Conservation (phyloP, 164 flowering plant species). For the Houttuynia cordata region DNA sequence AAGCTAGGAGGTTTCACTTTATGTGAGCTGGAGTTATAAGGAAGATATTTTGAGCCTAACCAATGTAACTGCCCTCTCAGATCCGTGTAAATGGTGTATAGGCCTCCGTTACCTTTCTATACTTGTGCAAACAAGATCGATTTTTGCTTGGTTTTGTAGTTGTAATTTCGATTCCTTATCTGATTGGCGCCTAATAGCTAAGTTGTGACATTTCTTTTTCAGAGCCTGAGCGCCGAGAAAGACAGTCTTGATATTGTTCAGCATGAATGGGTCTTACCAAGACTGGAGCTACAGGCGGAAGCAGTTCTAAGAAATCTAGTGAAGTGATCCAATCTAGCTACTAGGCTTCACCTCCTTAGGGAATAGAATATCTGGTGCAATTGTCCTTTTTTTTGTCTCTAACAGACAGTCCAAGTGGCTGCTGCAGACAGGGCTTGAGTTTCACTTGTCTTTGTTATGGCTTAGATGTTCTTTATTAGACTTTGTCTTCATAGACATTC, state of each 20-base stretch:
- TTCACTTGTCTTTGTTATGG: too few species aligned
- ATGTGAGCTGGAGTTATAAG: too few species aligned
- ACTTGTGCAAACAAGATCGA: not conserved
- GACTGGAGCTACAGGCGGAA: constrained; percentile 88
- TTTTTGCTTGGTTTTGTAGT: too few species aligned
- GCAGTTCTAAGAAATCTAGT: constrained; percentile 57
- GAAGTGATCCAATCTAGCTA: constrained; percentile 1
- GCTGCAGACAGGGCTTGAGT: too few species aligned
- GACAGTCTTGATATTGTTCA: constrained; percentile 83
- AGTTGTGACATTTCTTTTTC: constrained; percentile 3
- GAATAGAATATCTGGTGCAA: not conserved
- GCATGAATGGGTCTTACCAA: constrained; percentile 90
- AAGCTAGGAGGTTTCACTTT: too few species aligned
- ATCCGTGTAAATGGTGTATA: not conserved
- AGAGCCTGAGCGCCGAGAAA: constrained; percentile 91
- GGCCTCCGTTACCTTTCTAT: not conserved
- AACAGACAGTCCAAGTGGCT: too few species aligned
- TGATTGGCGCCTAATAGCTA: too few species aligned
- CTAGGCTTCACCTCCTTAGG: not conserved
- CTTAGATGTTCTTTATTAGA: too few species aligned
- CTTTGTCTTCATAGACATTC: too few species aligned
- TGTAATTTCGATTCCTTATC: too few species aligned
- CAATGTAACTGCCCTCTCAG: too few species aligned
- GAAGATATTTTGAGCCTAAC: too few species aligned
- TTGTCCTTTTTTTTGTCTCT: not conserved